A percentile compares a stretch with the other conserved stretches of the same genome.
phyloP scores from a whole-genome alignment of 2,329 filamentous ascomycete genomes.

The Paecilomyces variotii region DNA sequence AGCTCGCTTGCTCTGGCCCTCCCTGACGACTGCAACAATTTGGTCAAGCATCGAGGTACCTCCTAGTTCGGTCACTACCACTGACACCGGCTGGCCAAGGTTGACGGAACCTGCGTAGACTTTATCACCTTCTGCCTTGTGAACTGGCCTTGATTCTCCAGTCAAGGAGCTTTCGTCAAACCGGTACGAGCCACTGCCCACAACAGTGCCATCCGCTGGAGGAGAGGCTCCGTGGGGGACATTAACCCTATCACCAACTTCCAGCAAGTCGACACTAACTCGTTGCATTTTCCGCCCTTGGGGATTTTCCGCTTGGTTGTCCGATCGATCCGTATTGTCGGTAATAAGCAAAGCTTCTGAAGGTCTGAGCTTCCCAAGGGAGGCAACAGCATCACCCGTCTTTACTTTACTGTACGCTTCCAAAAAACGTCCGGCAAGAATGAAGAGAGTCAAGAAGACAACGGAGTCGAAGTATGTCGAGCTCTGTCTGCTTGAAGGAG shows the following conservation, averaged over 20 bases:
- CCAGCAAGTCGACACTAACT: slow-evolving; percentile 60
- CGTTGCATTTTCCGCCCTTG: slow-evolving; percentile 25
- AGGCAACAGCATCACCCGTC: slow-evolving; percentile 76
- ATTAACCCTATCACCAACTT: slow-evolving; percentile 65
- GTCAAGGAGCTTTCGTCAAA: slow-evolving; percentile 92
- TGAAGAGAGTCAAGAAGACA: slow-evolving; percentile 82
- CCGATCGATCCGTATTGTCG: slow-evolving; percentile 2
- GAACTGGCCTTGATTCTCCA: slow-evolving; percentile 41
- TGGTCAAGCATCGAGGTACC: slow-evolving; percentile 44
- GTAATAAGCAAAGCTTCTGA: slow-evolving; percentile 63
- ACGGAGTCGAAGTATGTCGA: slow-evolving; percentile 84
- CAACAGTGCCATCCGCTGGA: slow-evolving; percentile 66
- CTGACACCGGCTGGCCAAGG: slow-evolving; percentile 36
- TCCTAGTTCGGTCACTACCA: slow-evolving; percentile 37
- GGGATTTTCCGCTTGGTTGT: slow-evolving; percentile 2
- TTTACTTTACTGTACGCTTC: slow-evolving; percentile 90
- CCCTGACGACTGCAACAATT: slow-evolving; percentile 42
- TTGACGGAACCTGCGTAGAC: slow-evolving; percentile 43
- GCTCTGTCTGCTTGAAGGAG: slow-evolving; percentile 41
- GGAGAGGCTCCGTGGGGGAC: slow-evolving; percentile 75
- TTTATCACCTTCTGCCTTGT: slow-evolving; percentile 33
- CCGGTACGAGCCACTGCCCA: slow-evolving; percentile 48
- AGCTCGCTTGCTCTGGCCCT: slow-evolving; percentile 42
- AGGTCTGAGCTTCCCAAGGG: slow-evolving; percentile 69
- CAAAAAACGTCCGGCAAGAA: slow-evolving; percentile 53